Base-by-base conservation (phyloP, 805 yeast species). In the Candida arabinofermentans region DNA sequence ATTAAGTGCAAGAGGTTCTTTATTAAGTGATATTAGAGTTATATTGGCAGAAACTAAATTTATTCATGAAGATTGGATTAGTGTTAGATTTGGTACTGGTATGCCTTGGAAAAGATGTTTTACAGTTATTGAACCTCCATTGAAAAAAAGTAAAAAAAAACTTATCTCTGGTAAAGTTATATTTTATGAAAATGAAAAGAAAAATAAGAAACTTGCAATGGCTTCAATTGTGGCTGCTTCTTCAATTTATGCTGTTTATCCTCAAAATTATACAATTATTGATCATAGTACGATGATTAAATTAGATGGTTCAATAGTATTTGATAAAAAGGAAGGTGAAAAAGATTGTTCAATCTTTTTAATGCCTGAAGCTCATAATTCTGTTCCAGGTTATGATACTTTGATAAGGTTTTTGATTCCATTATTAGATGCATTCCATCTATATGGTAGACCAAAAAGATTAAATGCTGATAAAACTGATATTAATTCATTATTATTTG, bases 31-130 rank as follows among this genome's bases (percentile, higher is more conserved):
- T 57, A 89, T 93, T 47, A 77, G 86, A 46, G 84, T 91, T 13
- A 72, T 93, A 34, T 70, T 93, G 43, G 83, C 95, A 1, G 96
- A 86, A 49, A 83, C 93, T 16, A 83, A 91, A 56, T 86, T 80
- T 59, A 79, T 77, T 44, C 93, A 88, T 57, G 96, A 87, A 62
- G 96, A 90, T 55, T 91, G 96, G 97, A 89, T 85, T 33, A 77
- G 89, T 59, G 95, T 93, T 14, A 73, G 98, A 50, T 93, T 91
- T 62, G 98, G 99, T 16, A 77, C 93, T 8, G 99, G 99, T 19
- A 87, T 88, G 95, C 96, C 97, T 1, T 93, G 97, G 97, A 86
- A 83, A 58, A 75, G 95, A 44, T 91, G 96, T 58, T 93, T 77
- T 68, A 91, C 96, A 3, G 96, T 90, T 9, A 76, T 91, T 42